A percentile compares a stretch with the other conserved stretches of the same genome.
These are phyloP conservation scores for Entomortierella beljakovae DNA, from an alignment of 192 early-diverging fungal genomes.

Conservation along the genomic window DNA sequence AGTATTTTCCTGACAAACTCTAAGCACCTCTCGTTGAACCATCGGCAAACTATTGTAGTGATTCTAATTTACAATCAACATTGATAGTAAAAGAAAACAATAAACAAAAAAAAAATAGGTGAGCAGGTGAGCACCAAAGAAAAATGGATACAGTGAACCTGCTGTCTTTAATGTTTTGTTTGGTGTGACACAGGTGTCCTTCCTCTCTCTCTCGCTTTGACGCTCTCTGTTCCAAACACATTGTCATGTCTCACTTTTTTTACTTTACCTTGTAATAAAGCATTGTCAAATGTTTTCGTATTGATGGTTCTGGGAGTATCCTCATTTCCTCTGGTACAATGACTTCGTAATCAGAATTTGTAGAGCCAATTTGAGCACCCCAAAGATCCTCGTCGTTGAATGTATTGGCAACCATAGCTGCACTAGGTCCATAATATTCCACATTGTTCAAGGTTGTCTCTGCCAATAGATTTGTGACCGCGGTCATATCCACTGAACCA, in stretches of 20 bases:
- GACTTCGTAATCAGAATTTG: slow-evolving; percentile 19
- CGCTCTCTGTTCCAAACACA: neutral
- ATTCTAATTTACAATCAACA: slow-evolving; percentile 14
- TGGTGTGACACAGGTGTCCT: no score
- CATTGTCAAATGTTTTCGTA: slow-evolving; percentile 1
- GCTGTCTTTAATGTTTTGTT: no score
- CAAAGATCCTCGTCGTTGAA: slow-evolving; percentile 43
- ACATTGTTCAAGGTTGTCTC: slow-evolving; percentile 32
- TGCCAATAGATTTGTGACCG: slow-evolving; percentile 11
- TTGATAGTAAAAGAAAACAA: neutral
- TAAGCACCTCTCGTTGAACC: slow-evolving; percentile 42
- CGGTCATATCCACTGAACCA: slow-evolving; percentile 25
- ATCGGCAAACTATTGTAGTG: slow-evolving; percentile 35
- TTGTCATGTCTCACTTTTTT: neutral
- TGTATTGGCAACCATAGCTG: slow-evolving; percentile 18
- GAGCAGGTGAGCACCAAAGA: neutral
- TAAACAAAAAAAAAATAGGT: neutral
- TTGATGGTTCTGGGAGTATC: slow-evolving; percentile 18
- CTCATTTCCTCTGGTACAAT: slow-evolving; percentile 28
- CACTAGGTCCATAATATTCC: slow-evolving; percentile 25
- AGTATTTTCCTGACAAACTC: slow-evolving; percentile 49
- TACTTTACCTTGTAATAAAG: slow-evolving; percentile 34
- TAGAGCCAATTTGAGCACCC: slow-evolving; percentile 28
- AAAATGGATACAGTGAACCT: no score
- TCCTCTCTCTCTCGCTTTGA: no score